These are phyloP conservation scores for Aeminium ludgeri DNA, from an alignment of 495 filamentous ascomycete species.

Conservation along the genomic window DNA sequence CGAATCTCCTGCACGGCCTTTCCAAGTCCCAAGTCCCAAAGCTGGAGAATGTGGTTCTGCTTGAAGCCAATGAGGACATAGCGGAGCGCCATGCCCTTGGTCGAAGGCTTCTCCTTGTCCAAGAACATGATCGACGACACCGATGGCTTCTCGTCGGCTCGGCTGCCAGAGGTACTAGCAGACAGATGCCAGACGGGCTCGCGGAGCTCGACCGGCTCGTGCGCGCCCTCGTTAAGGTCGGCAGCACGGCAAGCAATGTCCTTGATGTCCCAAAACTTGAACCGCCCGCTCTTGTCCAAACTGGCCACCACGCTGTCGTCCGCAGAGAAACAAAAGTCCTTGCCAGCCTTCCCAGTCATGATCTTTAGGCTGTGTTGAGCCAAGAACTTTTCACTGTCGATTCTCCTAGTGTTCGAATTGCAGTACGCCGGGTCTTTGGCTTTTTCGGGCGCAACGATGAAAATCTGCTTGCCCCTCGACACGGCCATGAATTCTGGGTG, in stretches of 20 bases:
- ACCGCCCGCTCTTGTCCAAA: conserved; percentile 82
- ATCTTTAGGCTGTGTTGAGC: conserved; percentile 76
- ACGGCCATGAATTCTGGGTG: conserved; percentile 89
- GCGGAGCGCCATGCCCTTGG: conserved; percentile 66
- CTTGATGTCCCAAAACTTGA: conserved; percentile 94
- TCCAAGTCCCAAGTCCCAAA: conserved; percentile 92
- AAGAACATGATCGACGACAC: conserved; percentile 90
- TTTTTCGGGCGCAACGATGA: conserved; percentile 69
- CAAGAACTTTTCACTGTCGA: conserved; percentile 73
- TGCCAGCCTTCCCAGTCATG: conserved; percentile 90
- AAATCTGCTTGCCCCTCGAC: conserved; percentile 86
- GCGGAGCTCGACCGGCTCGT: conserved; percentile 50
- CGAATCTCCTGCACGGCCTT: conserved; percentile 95
- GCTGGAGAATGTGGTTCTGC: conserved; percentile 95
- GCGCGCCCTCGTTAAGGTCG: conserved; percentile 28
- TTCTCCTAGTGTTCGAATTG: conserved; percentile 46
- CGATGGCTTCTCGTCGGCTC: conserved; percentile 70
- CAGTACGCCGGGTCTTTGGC: conserved; percentile 51
- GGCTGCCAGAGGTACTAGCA: conserved; percentile 8
- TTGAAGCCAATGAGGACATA: conserved; percentile 97
- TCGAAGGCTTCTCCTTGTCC: conserved; percentile 83
- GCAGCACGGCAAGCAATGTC: conserved; percentile 45
- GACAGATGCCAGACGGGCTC: conserved; percentile 38
- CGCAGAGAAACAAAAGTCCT: conserved; percentile 93
- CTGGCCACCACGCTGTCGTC: conserved; percentile 90